Evolutionary conservation across 2,329 filamentous ascomycete genomes (phyloP).

Genomic region (Dactylonectria macrodidyma): DNA sequence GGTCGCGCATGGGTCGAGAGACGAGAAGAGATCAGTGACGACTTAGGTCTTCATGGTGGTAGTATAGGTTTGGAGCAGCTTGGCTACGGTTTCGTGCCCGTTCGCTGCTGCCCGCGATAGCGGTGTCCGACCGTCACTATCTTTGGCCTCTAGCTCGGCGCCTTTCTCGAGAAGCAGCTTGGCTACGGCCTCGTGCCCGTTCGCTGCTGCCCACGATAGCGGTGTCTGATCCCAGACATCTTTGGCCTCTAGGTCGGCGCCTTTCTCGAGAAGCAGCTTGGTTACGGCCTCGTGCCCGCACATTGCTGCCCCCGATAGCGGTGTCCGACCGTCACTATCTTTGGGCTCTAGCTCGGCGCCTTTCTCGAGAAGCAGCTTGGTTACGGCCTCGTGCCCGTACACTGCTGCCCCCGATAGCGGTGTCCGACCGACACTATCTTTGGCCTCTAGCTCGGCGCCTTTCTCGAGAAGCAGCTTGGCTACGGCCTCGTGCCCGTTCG

Average conservation of each 20-base stretch:
- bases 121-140: background rate
- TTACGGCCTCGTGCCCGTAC: background rate
- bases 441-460: conserved; percentile 13
- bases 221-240: background rate
- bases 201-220: background rate
- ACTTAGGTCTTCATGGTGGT: background rate
- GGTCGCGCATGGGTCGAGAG: background rate
- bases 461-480: conserved; percentile 22
- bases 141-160: conserved; percentile 1
- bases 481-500: background rate
- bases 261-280: background rate
- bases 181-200: background rate
- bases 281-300: background rate
- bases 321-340: background rate
- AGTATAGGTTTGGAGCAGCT: background rate
- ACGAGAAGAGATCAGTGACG: background rate
- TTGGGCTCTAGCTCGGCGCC: background rate
- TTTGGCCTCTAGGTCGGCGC: background rate
- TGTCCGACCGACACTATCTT: background rate
- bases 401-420: background rate
- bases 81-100: background rate
- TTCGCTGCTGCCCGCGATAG: background rate
- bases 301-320: too few relatives aligned
- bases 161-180: conserved; percentile 10
- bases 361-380: conserved; percentile 7